Conservation (phyloP, 2,329 filamentous ascomycete genomes). For the Rutstroemia sp. region DNA sequence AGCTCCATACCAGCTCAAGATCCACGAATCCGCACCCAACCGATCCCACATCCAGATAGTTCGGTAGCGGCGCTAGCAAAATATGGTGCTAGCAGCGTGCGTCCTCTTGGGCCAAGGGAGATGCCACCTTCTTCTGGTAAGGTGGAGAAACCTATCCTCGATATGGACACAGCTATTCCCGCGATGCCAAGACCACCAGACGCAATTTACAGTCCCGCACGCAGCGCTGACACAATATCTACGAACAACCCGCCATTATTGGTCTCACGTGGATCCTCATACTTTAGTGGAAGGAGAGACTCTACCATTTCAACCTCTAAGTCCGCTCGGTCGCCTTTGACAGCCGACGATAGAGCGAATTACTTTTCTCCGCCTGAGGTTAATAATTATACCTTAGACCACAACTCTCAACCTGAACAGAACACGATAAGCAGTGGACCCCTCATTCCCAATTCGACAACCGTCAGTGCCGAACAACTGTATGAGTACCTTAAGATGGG, state of each 20-base stretch:
- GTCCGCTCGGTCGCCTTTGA: conserved; percentile 17
- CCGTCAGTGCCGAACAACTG: conserved; percentile 52
- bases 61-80: not conserved
- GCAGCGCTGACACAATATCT: conserved; percentile 22
- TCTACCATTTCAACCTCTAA: conserved; percentile 22
- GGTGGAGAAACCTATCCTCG: conserved; percentile 16
- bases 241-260: conserved; percentile 22
- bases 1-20: conserved; percentile 39
- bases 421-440: not conserved
- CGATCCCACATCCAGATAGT: conserved; percentile 33
- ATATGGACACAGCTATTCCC: conserved; percentile 19
- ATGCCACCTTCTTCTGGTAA: conserved; percentile 22
- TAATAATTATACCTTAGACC: conserved; percentile 8
- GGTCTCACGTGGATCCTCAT: conserved; percentile 22
- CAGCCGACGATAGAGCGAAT: conserved; percentile 16
- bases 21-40: conserved; percentile 44
- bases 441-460: conserved; percentile 18
- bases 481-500: conserved; percentile 57
- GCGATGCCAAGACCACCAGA: conserved; percentile 30
- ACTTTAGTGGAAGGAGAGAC: conserved; percentile 17
- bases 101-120: conserved; percentile 24
- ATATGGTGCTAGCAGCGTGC: conserved; percentile 9
- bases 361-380: conserved; percentile 19
- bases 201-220: conserved; percentile 30
- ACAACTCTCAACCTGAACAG: not conserved